These are phyloP conservation scores for Sutorius eximius DNA, from an alignment of 1,284 basidiomycete genomes.

Conservation along the genomic window DNA sequence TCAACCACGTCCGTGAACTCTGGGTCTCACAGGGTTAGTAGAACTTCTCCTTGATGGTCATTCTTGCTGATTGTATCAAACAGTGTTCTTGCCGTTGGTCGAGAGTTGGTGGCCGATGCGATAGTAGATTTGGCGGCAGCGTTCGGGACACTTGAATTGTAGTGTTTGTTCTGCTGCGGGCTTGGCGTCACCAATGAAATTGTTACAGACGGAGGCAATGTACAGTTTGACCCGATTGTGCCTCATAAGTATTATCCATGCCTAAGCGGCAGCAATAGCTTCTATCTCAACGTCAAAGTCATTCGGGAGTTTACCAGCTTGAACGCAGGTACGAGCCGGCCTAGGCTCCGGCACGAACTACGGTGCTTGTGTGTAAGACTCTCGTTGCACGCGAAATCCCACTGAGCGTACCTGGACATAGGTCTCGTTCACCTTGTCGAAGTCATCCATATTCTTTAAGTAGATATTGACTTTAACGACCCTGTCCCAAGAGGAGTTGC, in stretches of 20 bases:
- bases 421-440: slow-evolving; percentile 54
- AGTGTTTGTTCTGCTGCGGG: background rate
- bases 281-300: slow-evolving; percentile 82
- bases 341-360: slow-evolving; percentile 60
- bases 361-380: background rate
- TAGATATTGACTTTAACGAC: slow-evolving; percentile 57
- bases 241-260: background rate
- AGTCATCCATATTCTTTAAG: slow-evolving; percentile 58
- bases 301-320: slow-evolving; percentile 72
- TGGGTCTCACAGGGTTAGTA: slow-evolving; percentile 26
- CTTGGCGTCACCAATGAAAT: background rate
- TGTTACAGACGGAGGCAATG: background rate
- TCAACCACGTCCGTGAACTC: slow-evolving; percentile 18
- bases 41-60: background rate
- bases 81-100: slow-evolving; percentile 39
- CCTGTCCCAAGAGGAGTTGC: slow-evolving; percentile 57
- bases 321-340: slow-evolving; percentile 78
- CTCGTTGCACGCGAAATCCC: background rate
- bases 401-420: slow-evolving; percentile 46
- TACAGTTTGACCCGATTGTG: background rate
- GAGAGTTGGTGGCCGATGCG: slow-evolving; percentile 44
- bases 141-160: slow-evolving; percentile 23
- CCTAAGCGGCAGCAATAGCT: slow-evolving; percentile 54
- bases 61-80: slow-evolving; percentile 16
- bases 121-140: slow-evolving; percentile 38